Evolutionary conservation across 1,139 yeast species (phyloP).

Genomic region (Lodderomyces orthopsilosis): DNA sequence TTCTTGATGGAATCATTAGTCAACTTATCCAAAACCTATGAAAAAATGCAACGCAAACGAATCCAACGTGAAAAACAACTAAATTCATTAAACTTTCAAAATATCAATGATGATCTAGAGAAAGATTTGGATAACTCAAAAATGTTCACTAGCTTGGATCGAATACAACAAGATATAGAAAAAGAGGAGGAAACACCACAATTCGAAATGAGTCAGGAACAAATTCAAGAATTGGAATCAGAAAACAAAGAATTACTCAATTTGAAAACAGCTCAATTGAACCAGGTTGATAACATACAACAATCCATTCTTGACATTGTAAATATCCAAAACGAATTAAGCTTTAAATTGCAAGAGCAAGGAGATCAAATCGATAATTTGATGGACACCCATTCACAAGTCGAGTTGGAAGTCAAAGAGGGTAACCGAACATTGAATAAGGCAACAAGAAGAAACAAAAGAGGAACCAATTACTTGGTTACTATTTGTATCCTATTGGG

Average conservation of each 20-base stretch:
- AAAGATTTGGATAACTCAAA: neutral
- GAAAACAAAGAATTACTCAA: conserved; percentile 72
- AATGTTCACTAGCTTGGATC: conserved; percentile 4
- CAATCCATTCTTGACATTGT: conserved; percentile 77
- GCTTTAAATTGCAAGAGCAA: conserved; percentile 73
- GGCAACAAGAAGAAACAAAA: conserved; percentile 70
- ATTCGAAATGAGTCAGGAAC: conserved; percentile 40
- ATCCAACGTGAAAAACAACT: conserved; percentile 40
- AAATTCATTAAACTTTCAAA: conserved; percentile 41
- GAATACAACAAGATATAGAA: conserved; percentile 5
- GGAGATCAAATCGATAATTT: conserved; percentile 68
- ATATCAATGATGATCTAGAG: conserved; percentile 29
- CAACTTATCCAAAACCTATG: conserved; percentile 32
- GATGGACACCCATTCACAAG: conserved; percentile 67
- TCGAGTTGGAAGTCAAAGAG: conserved; percentile 62
- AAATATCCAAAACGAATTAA: conserved; percentile 71
- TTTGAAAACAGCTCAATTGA: conserved; percentile 63
- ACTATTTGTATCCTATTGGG: conserved; percentile 62
- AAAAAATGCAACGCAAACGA: conserved; percentile 43
- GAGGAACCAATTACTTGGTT: conserved; percentile 66
- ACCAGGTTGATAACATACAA: conserved; percentile 69
- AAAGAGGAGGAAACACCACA: conserved; percentile 20
- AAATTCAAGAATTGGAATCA: conserved; percentile 61
- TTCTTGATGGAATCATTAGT: conserved; percentile 38
- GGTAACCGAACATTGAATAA: conserved; percentile 74